Percentiles rank a stretch among this genome's conserved stretches.
phyloP scores from a whole-genome alignment of 345 rosid species.

The Populus nigra region DNA sequence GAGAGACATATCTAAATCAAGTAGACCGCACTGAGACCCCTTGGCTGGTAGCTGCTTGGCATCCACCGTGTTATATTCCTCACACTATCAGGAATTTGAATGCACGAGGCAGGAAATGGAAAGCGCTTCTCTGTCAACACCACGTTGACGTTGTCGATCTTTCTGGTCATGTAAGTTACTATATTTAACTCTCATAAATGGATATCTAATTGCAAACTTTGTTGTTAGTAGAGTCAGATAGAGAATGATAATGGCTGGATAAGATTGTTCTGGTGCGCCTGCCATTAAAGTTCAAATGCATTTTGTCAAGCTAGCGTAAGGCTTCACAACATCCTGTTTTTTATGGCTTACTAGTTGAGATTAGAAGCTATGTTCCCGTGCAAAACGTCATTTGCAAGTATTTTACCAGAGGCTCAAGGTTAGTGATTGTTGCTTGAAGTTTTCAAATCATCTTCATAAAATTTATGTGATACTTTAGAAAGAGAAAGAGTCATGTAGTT shows the following conservation, averaged over 20 bases:
- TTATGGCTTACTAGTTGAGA: neutral
- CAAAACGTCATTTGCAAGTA: neutral
- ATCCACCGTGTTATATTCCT: constrained; percentile 81
- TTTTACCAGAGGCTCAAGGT: neutral
- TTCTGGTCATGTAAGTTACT: constrained; percentile 71
- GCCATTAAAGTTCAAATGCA: neutral
- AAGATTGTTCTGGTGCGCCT: neutral
- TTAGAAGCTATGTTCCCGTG: neutral
- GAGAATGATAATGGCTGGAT: neutral
- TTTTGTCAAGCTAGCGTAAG: neutral
- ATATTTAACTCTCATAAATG: neutral
- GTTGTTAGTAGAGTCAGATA: neutral
- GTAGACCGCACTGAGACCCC: constrained; percentile 61
- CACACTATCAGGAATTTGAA: constrained; percentile 84
- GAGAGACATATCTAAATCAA: constrained; percentile 61
- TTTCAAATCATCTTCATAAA: neutral
- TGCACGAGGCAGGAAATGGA: constrained; percentile 96
- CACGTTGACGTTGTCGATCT: constrained; percentile 66
- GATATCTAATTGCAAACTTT: neutral
- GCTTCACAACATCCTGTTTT: neutral
- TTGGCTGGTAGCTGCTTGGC: constrained; percentile 85
- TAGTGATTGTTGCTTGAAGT: neutral
- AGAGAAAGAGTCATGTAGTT: neutral
- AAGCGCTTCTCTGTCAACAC: constrained; percentile 59
- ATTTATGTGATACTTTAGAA: too few relatives aligned